A percentile compares a stretch with the other conserved stretches of the same genome.
These are phyloP conservation scores for Castanea crenata DNA, from an alignment of 306 rosid species.

Conservation along the genomic window DNA sequence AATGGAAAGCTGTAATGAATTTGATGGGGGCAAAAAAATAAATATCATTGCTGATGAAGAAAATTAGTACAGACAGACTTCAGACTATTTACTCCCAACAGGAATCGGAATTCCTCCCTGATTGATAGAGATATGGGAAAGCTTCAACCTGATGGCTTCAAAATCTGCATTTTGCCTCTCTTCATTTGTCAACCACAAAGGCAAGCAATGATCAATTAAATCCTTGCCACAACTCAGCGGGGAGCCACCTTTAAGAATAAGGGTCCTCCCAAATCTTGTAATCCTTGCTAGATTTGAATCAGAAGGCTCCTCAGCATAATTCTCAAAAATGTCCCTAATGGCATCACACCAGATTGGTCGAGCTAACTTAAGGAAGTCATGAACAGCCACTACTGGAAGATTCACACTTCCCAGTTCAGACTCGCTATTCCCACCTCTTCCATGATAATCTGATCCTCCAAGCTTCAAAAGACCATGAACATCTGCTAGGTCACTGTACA, in stretches of 20 bases:
- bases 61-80: neutral
- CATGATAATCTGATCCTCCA: constrained; percentile 98
- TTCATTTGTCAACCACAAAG: constrained; percentile 70
- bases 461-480: constrained; percentile 67
- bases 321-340: constrained; percentile 58
- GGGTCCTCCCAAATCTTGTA: constrained; percentile 60
- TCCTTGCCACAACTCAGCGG: constrained; percentile 51
- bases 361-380: constrained; percentile 75
- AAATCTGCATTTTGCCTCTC: constrained; percentile 73
- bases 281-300: constrained; percentile 65
- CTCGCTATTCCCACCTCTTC: constrained; percentile 77
- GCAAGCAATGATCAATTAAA: constrained; percentile 69
- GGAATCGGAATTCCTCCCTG: constrained; percentile 49
- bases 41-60: neutral
- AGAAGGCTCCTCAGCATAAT: constrained; percentile 75
- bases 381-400: constrained; percentile 69
- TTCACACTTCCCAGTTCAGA: constrained; percentile 89
- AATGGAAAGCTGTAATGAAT: neutral
- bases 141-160: constrained; percentile 66
- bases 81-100: constrained; percentile 30
- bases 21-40: neutral
- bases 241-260: constrained; percentile 46
- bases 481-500: constrained; percentile 84
- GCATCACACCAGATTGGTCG: constrained; percentile 84
- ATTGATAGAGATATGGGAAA: constrained; percentile 52